Evolutionary conservation across 169 alveolate genomes (phyloP).

Genomic region (Cryptosporidium xiaoi): DNA sequence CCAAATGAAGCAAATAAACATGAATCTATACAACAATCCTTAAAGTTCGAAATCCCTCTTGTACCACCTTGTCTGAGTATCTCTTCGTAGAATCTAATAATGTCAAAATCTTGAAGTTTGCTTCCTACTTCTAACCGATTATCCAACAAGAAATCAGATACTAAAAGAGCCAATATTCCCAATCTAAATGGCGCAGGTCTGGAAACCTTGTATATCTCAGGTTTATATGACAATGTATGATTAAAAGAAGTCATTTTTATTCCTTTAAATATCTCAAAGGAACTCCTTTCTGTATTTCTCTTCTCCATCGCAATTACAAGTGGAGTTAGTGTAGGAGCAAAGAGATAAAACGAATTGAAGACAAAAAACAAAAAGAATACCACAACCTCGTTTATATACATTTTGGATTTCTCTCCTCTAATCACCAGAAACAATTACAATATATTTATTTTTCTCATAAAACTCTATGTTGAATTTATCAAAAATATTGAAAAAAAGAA

Average conservation of each 20-base stretch:
- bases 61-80: conserved; percentile 55
- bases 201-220: conserved; percentile 8
- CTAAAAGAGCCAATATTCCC: conserved; percentile 33
- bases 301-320: neutral
- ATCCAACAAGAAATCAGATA: conserved; percentile 31
- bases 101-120: conserved; percentile 32
- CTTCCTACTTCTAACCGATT: conserved; percentile 11
- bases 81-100: conserved; percentile 36
- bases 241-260: neutral
- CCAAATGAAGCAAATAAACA: conserved; percentile 15
- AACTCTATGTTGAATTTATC: too few species aligned
- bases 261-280: conserved; percentile 2
- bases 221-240: conserved; percentile 14
- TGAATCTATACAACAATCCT: conserved; percentile 16
- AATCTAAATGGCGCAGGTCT: conserved; percentile 67
- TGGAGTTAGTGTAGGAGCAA: too few species aligned
- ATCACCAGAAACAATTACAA: too few species aligned
- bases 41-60: conserved; percentile 10
- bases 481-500: too few species aligned
- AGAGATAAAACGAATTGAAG: too few species aligned
- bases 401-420: too few species aligned
- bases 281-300: neutral
- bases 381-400: too few species aligned
- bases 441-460: too few species aligned
- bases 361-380: too few species aligned